Percentiles rank a stretch among this genome's conserved stretches.
Conservation (phyloP, 116 monocot genomes). For the Iris pallida region DNA sequence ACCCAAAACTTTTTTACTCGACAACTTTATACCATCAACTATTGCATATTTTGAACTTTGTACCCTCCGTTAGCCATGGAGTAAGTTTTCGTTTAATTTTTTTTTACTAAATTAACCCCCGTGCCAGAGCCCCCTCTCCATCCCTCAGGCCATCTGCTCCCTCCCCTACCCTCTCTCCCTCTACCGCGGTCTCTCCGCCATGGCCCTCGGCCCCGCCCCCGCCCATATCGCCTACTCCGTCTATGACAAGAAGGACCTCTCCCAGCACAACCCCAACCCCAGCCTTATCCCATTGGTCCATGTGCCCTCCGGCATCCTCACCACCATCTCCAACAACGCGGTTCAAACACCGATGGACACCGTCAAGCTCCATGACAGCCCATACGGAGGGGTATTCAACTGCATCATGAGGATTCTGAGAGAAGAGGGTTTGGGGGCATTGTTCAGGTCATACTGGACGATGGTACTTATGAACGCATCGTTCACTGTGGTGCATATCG, state of each 20-base stretch:
- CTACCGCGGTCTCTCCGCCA: constrained; percentile 82
- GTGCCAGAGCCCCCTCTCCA: constrained; percentile 25
- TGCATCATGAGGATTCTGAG: constrained; percentile 59
- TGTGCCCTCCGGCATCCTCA: constrained; percentile 64
- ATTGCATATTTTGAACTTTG: no score
- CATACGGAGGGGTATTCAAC: constrained; percentile 76
- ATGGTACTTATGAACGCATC: constrained; percentile 96
- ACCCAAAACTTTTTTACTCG: no score
- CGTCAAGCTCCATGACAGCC: constrained; percentile 75
- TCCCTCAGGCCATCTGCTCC: constrained; percentile 47
- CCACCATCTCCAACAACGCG: constrained; percentile 77
- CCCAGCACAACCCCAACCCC: constrained; percentile 40
- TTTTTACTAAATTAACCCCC: no score
- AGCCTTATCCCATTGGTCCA: constrained; percentile 26
- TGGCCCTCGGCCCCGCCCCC: constrained; percentile 86
- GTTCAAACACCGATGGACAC: constrained; percentile 92
- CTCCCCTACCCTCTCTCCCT: constrained; percentile 48
- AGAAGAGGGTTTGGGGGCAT: constrained; percentile 71
- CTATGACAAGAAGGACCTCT: constrained; percentile 73
- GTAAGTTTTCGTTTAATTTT: no score
- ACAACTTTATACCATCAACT: no score
- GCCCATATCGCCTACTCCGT: constrained; percentile 90
- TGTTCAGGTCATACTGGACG: constrained; percentile 68
- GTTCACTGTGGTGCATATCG: constrained; percentile 86
- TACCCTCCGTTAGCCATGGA: no score